Percentiles rank a stretch among this genome's conserved stretches.
These are phyloP conservation scores for Teratosphaeria pseudoeucalypti DNA, from an alignment of 2,329 filamentous ascomycete genomes.

Conservation along the genomic window DNA sequence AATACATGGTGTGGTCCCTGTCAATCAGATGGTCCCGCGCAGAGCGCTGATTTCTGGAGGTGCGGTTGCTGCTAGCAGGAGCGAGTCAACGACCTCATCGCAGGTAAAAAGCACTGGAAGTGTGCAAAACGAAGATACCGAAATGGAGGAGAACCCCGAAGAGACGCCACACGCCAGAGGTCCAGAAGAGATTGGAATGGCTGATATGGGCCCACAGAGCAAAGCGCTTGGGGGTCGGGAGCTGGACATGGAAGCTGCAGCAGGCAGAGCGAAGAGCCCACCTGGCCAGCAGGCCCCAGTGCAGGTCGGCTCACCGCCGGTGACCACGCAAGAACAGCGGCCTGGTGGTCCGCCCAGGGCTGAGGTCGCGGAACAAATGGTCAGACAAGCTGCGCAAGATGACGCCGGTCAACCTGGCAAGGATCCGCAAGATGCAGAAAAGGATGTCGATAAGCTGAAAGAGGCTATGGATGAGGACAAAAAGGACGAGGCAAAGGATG, in stretches of 20 bases:
- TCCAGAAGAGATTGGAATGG: slow-evolving; percentile 72
- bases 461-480: slow-evolving; percentile 11
- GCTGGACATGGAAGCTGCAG: slow-evolving; percentile 33
- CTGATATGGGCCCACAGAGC: slow-evolving; percentile 72
- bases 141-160: slow-evolving; percentile 37
- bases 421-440: slow-evolving; percentile 11
- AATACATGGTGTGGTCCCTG: slow-evolving; percentile 66
- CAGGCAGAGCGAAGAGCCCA: slow-evolving; percentile 25
- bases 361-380: slow-evolving; percentile 8
- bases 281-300: slow-evolving; percentile 2
- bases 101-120: slow-evolving; percentile 1
- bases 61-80: slow-evolving; percentile 14
- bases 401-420: slow-evolving; percentile 7
- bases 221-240: slow-evolving; percentile 18
- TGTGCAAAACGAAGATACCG: slow-evolving; percentile 16
- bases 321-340: not conserved
- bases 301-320: not conserved
- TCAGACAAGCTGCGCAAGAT: slow-evolving; percentile 5
- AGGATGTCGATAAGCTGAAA: slow-evolving; percentile 7
- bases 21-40: slow-evolving; percentile 40
- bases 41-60: slow-evolving; percentile 16
- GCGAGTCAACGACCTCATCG: slow-evolving; percentile 9
- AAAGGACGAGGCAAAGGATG: slow-evolving; percentile 12
- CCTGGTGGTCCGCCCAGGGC: slow-evolving; percentile 6
- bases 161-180: slow-evolving; percentile 68